Evolutionary conservation across 2,329 filamentous ascomycete species (phyloP).

Genomic region (Triangularia setosa): DNA sequence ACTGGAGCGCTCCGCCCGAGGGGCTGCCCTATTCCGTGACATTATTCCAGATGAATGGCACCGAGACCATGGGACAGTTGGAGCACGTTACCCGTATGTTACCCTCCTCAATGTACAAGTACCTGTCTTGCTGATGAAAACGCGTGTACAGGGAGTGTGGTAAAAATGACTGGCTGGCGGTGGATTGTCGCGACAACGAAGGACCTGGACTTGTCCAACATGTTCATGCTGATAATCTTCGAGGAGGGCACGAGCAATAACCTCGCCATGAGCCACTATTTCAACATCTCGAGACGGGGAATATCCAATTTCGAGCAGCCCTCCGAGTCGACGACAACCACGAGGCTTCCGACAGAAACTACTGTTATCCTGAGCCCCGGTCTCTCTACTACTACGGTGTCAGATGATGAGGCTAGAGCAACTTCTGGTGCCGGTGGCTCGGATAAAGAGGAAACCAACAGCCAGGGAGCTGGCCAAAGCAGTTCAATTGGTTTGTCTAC

Average conservation of each 20-base stretch:
- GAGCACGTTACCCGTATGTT: background rate
- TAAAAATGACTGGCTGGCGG: background rate
- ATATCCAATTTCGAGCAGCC: background rate
- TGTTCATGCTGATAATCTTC: background rate
- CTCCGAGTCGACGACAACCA: background rate
- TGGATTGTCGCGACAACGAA: background rate
- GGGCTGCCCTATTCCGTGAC: background rate
- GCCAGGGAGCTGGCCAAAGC: background rate
- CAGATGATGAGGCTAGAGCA: background rate
- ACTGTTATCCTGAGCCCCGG: background rate
- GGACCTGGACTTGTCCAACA: background rate
- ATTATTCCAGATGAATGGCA: background rate
- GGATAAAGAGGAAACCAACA: background rate
- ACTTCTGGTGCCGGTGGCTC: background rate
- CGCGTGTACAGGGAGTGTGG: background rate
- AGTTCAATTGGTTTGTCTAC: background rate
- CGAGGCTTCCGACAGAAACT: background rate
- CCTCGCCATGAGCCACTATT: background rate
- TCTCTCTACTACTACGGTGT: background rate
- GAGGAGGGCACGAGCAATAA: background rate
- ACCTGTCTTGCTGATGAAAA: background rate
- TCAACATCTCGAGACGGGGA: background rate
- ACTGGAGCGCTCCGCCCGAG: background rate
- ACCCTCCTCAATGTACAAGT: background rate
- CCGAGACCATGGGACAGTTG: background rate